Base-by-base conservation (phyloP, 257 asterid species). In the Nicotiana obtusifolia region DNA sequence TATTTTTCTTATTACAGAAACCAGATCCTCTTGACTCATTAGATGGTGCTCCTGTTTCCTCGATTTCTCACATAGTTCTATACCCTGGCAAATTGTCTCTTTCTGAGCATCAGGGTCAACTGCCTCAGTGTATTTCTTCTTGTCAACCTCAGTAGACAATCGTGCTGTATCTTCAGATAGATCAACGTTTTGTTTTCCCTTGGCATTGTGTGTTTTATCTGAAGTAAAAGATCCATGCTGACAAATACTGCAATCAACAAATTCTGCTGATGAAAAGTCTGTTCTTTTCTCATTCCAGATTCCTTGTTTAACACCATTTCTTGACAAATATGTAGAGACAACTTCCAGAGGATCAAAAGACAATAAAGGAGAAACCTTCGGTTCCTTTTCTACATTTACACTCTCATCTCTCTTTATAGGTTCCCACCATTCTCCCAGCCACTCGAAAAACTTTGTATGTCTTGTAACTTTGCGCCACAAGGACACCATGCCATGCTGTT, bases 351-450 rank as follows among this genome's bases (percentile, higher is more conserved):
- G 93, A 80, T 92, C 92, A 87, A 82, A 79, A 78, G 84, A 87
- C 84, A 84, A 61, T 68, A 84, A 68, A 64, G 87, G 82, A 86
- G 87, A 35, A 83, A 88, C 75, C 59, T 57, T 83, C n/a, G 89
- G 85, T 80, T 83, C 86, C 84, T 85, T 90, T 82, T 86, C 86
- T 79, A 83, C 85, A 64, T 77, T 82, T 76, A 90, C 81, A 62
- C 75, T 80, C 56, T 71, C 81, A 84, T 86, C 84, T 83, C 83
- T 86, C 37, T 90, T 79, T 89, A 91, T 86, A 78, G 90, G 94
- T 65, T 90, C 93, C 93, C 98, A 90, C 98, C 97, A 94, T 82
- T 94, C 98, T 64, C 90, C 86, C 60, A 94, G 86, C 97, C 97
- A 94, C 87, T 93, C 94, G 52, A 86, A 87, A 66, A 93, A 93